Evolutionary conservation across 495 filamentous ascomycete genomes (phyloP), one percentile per base, ranked within the genome.

Genomic region (Penicillium tannophilum): DNA sequence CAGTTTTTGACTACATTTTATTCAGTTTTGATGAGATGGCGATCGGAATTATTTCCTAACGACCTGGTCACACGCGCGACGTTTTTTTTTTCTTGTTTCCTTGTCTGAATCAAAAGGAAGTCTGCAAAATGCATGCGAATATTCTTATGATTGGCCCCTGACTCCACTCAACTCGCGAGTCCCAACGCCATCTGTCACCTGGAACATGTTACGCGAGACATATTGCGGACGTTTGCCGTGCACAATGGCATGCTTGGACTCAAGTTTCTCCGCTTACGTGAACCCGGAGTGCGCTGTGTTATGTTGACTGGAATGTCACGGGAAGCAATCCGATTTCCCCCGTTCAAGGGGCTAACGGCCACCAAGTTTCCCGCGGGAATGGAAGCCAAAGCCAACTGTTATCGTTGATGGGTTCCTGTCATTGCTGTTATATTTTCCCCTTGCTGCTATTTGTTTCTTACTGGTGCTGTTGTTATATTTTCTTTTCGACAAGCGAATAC

Each of bases 401-500:
- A 33, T 33, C 11, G 31, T 9, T 33, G 31, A 33, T 33, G 8
- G 12, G 35, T 39, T 16, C 14, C 35, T 39, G 4, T 39, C 35
- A 14, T 39, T 14, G 35, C 30, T 23, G 20, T 23, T 23, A 23
- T 23, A 23, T 23, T 23, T 23, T 23, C 20, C 20, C 20, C 20
- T 47, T 6, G 4, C 47, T 30, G 28, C 9, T 46, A 26, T 23
- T 45, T 50, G 31, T 36, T 14, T 26, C 20, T 23, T 2, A 23
- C 20, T 45, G 20, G 11, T 50, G 20, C 20, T 23, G 20, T 23
- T 23, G 20, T 41, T 36, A 12, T 50, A 42, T 14, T 23, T 19
- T 51, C 24, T n/a, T 45, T 58, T 54, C 35, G 63, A 60, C 63
- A 66, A 59, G 63, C 66, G 56, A 66, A 68, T 68, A 66, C 66